Evolutionary conservation across 2,329 filamentous ascomycete genomes (phyloP), one percentile per base, ranked within the genome.

Genomic region (Hirsutella minnesotensis): DNA sequence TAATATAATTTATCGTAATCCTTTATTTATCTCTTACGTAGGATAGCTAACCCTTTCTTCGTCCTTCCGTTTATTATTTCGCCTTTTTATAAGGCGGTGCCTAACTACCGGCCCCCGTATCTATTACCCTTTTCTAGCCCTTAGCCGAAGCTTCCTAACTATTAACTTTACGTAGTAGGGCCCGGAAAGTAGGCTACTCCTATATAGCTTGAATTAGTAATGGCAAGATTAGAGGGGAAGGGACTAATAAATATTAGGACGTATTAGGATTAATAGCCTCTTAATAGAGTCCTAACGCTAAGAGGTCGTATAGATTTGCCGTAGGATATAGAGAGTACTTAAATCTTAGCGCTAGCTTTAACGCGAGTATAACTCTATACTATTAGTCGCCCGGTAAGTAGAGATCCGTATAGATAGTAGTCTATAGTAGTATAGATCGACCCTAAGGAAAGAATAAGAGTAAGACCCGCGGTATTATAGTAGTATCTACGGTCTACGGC

Each of bases 401-500:
- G n/a, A 47, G 43, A 38, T 47, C 38, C 12, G 40, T 36, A 5
- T 27, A 16, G 29, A 47, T 35, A 2, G 40, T 21, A 12, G 30
- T 9, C 19, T 16, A 38, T n/a, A 24, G 19, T 21, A 24, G 27
- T 4, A 38, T n/a, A 12, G 19, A 13, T 29, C 12, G 38, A 9
- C 20, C 20, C 19, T 34, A 20, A 4, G 40, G 33, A 22, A 40
- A 41, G 19, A 47, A 47, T 10, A 40, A 40, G 8, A 47, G 34
- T 8, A 38, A 44, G 9, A 47, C 36, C 9, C 34, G 18, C 9
- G 40, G 40, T 3, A 44, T 18, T 2, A 31, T 36, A 4, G 20
- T 21, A 7, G 42, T 45, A 27, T 47, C 38, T 20, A 47, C 33
- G 34, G 39, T 40, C 31, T 42, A 27, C 7, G 31, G 42, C 40